Base-by-base conservation (phyloP, 148 eudicot genomes). In the Polygonum aviculare region DNA sequence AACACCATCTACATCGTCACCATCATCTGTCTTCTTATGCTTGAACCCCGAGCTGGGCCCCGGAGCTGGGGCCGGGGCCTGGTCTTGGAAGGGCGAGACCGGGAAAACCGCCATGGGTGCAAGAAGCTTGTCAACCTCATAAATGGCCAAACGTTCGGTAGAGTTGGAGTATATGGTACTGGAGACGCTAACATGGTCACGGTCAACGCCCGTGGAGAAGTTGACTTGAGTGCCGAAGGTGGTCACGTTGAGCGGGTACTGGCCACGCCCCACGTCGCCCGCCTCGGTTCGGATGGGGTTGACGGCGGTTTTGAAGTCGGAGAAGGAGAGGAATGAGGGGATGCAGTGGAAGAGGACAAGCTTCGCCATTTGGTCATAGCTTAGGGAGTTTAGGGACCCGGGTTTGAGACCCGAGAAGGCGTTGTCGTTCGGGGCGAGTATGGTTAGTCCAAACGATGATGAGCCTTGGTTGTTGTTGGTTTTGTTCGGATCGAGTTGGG, bases 321-420 rank as follows among this genome's bases (percentile, higher is more conserved):
- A 60, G 15, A 60, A 60, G 36, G 67, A 60, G 38, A 60, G 67
- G 38, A 60, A 60, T 26, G 38, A 60, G 38, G 67, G 67, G 67
- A 60, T 38, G 38, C 67, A 60, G 15, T 60, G 67, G 38, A 60
- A 60, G 67, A 60, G 67, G 1, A 60, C 38, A 1, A 60, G 67
- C 67, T 60, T 60, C 15, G 15, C 67, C 35, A 26, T 31, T 31
- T 60, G 67, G 38, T 60, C 67, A 5, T 60, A 60, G 67, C 67
- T 26, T 0, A 60, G 67, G 15, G 67, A 60, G 16, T 60, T 60
- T 60, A 60, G 35, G 5, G 67, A 0, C 3, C 67, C 38, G 10
- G 38, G 7, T 60, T 60, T 60, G 3, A 60, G 67, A 2, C 67
- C 36, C 67, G 36, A 22, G 36, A 60, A 60, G 38, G 38, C 67